Conservation (phyloP, 768 basidiomycete genomes). For the Fomitopsis pulvina region DNA sequence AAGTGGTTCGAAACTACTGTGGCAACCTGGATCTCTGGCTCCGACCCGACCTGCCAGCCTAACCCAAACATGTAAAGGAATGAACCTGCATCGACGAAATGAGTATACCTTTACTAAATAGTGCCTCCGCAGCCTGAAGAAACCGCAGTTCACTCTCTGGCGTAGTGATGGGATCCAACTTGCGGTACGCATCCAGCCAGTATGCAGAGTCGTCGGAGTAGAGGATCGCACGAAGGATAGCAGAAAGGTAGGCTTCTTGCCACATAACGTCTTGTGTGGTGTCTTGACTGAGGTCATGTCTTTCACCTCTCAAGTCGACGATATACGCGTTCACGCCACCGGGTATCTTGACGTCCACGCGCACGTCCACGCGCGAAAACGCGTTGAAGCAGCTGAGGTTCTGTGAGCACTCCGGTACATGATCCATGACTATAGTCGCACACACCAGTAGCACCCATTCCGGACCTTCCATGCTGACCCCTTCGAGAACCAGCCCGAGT, state of each 20-base stretch:
- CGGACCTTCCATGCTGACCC: slow-evolving; percentile 83
- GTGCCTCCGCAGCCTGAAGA: slow-evolving; percentile 79
- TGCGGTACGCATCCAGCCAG: slow-evolving; percentile 88
- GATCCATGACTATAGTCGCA: slow-evolving; percentile 1
- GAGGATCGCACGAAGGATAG: slow-evolving; percentile 82
- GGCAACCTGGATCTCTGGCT: slow-evolving; percentile 98
- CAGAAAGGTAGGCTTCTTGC: slow-evolving; percentile 97
- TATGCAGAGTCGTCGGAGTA: slow-evolving; percentile 96
- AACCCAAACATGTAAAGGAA: not conserved
- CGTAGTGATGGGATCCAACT: slow-evolving; percentile 89
- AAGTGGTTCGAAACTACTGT: slow-evolving; percentile 95
- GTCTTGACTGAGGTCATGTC: slow-evolving; percentile 69
- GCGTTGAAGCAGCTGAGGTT: slow-evolving; percentile 86
- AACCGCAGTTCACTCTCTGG: slow-evolving; percentile 87
- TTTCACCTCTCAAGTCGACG: slow-evolving; percentile 89
- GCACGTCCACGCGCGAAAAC: slow-evolving; percentile 92
- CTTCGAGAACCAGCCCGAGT: slow-evolving; percentile 87
- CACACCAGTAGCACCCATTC: slow-evolving; percentile 89
- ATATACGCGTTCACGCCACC: slow-evolving; percentile 95
- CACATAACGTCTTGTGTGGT: slow-evolving; percentile 89
- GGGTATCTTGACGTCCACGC: slow-evolving; percentile 97
- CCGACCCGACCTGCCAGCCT: slow-evolving; percentile 99
- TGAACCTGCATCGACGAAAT: not conserved
- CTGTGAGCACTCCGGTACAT: not conserved
- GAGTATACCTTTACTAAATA: slow-evolving; percentile 75